Percentiles rank a stretch among this genome's conserved stretches.
phyloP scores from a whole-genome alignment of 352 stramenopile genomes.

The Pythium apleroticum region DNA sequence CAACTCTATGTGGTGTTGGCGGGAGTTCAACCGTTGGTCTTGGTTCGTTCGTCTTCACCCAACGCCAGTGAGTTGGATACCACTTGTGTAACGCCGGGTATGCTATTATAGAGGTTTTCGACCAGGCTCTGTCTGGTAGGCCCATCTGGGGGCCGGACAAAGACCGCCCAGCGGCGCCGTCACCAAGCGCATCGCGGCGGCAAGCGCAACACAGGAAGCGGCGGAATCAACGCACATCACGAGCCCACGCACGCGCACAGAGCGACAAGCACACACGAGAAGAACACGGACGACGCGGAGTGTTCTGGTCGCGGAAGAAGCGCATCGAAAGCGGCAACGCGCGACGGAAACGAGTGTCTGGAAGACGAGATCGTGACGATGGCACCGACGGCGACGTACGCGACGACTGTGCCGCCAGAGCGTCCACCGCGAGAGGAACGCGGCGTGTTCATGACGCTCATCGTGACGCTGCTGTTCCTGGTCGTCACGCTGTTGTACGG shows the following conservation, averaged over 20 bases:
- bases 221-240: background rate
- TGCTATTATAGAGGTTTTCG: slow-evolving; percentile 11
- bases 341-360: background rate
- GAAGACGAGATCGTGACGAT: background rate
- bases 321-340: slow-evolving; percentile 1
- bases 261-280: background rate
- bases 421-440: background rate
- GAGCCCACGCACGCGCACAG: background rate
- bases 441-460: slow-evolving; percentile 37
- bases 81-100: slow-evolving; percentile 2
- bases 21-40: too few species aligned
- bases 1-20: background rate
- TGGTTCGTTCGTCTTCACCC: background rate
- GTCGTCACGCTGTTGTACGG: slow-evolving; percentile 45
- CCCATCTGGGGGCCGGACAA: background rate
- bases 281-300: background rate
- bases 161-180: background rate
- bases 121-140: background rate
- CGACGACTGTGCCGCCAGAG: background rate
- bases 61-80: background rate
- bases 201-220: background rate
- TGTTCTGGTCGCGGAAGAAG: background rate
- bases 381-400: background rate
- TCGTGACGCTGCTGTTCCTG: slow-evolving; percentile 57
- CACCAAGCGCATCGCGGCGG: background rate